Evolutionary conservation across 1,284 basidiomycete species (phyloP).

Genomic region (Ustilago esculenta): DNA sequence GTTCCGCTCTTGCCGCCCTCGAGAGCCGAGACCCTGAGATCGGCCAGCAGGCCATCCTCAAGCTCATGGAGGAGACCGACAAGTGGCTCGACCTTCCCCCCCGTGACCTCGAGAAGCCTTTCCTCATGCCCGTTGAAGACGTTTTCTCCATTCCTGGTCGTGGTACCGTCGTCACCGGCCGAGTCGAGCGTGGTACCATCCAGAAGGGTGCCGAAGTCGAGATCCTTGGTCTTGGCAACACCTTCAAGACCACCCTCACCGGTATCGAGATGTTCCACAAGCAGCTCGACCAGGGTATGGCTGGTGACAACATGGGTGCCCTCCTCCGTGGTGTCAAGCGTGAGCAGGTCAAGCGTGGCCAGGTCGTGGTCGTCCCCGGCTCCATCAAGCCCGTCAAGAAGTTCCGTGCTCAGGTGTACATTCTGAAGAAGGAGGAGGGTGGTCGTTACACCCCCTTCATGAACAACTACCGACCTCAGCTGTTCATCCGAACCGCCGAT

Average conservation of each 20-base stretch:
- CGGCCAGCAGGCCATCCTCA: conserved; percentile 83
- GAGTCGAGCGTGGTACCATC: conserved; percentile 93
- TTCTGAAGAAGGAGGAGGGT: conserved; percentile 94
- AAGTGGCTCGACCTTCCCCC: conserved; percentile 92
- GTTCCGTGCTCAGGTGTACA: conserved; percentile 72
- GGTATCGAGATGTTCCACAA: conserved; percentile 99
- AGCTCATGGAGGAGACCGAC: conserved; percentile 89
- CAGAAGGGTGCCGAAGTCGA: conserved; percentile 94
- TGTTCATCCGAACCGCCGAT: conserved; percentile 96
- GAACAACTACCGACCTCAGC: conserved; percentile 93
- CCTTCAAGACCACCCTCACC: conserved; percentile 91
- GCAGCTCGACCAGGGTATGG: conserved; percentile 96
- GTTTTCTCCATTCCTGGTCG: conserved; percentile 98
- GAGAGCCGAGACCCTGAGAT: conserved; percentile 83
- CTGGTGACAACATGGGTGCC: conserved; percentile 99
- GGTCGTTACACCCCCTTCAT: conserved; percentile 98
- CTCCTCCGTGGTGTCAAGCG: conserved; percentile 96
- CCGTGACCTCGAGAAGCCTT: conserved; percentile 97
- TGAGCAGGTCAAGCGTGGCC: conserved; percentile 92
- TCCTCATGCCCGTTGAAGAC: conserved; percentile 96
- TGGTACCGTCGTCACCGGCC: conserved; percentile 96
- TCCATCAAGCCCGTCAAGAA: conserved; percentile 94
- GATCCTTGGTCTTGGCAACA: conserved; percentile 85
- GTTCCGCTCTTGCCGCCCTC: conserved; percentile 93
- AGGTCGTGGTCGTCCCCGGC: conserved; percentile 88